A percentile compares a stretch with the other conserved stretches of the same genome.
phyloP scores from a whole-genome alignment of 352 stramenopile species.

The Phytophthora cactorum region DNA sequence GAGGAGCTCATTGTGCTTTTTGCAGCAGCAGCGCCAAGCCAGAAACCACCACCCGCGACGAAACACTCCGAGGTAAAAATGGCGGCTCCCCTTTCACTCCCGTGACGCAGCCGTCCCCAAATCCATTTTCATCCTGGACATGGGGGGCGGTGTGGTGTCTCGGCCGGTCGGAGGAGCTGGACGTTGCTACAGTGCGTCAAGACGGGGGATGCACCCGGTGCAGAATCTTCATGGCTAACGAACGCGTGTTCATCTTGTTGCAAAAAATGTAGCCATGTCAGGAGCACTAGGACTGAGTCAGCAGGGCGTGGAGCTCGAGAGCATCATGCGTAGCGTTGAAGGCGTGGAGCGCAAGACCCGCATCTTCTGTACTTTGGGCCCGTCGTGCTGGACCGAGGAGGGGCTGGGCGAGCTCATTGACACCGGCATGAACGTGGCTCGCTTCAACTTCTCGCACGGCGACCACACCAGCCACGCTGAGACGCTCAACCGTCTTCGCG shows the following conservation, averaged over 20 bases:
- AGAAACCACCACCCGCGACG: constrained; percentile 25
- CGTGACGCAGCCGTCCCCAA: constrained; percentile 13
- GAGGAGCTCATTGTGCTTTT: constrained; percentile 25
- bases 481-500: constrained; percentile 70
- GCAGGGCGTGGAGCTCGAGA: constrained; percentile 42
- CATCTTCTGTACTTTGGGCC: constrained; percentile 92
- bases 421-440: constrained; percentile 96
- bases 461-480: constrained; percentile 90
- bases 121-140: constrained; percentile 32
- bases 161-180: constrained; percentile 28
- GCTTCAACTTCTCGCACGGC: constrained; percentile 99
- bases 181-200: constrained; percentile 37
- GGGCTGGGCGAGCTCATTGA: constrained; percentile 90
- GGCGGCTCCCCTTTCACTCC: not conserved
- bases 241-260: not conserved
- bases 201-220: not conserved
- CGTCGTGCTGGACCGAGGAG: constrained; percentile 93
- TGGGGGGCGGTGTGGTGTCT: constrained; percentile 35
- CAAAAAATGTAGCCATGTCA: constrained; percentile 31
- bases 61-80: constrained; percentile 31
- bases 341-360: constrained; percentile 71
- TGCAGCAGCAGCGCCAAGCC: constrained; percentile 6
- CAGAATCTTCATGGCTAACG: constrained; percentile 2
- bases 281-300: constrained; percentile 37
- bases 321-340: constrained; percentile 44